Conservation (phyloP, 345 rosid genomes). For the Streptanthus diversifolius region DNA sequence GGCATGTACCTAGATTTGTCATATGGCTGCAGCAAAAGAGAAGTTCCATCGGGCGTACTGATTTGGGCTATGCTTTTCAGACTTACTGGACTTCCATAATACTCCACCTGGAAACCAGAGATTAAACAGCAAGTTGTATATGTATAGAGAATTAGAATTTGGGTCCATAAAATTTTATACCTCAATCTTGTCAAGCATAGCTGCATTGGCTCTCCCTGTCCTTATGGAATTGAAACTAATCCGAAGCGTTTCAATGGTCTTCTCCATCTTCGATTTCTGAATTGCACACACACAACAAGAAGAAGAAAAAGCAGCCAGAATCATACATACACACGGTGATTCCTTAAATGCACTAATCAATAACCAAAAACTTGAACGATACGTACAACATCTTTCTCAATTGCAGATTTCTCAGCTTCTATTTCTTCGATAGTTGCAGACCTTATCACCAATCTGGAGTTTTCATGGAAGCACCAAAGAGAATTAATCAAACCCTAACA, state of each 20-base stretch:
- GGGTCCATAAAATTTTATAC: conserved; percentile 24
- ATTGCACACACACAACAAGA: background rate
- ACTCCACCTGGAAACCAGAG: conserved; percentile 58
- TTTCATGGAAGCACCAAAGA: background rate
- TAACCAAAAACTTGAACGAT: background rate
- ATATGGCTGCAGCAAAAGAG: conserved; percentile 88
- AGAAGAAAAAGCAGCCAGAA: background rate
- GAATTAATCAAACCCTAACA: background rate
- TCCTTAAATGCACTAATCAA: background rate
- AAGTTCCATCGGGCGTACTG: conserved; percentile 81
- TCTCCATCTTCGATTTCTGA: conserved; percentile 90
- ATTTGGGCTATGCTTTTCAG: conserved; percentile 92
- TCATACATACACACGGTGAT: background rate
- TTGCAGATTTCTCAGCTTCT: conserved; percentile 69
- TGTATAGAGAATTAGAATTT: background rate
- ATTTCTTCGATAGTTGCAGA: conserved; percentile 90
- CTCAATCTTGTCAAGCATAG: conserved; percentile 88
- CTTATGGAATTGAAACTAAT: conserved; percentile 76
- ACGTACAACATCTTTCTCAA: conserved; percentile 82
- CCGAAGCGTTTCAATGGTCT: conserved; percentile 71
- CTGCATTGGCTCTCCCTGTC: conserved; percentile 80
- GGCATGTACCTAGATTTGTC: conserved; percentile 80
- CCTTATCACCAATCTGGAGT: conserved; percentile 55
- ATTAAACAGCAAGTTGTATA: background rate
- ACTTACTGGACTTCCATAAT: conserved; percentile 89